phyloP scores from a whole-genome alignment of 768 basidiomycete species.

The Mycena sanguinolenta region DNA sequence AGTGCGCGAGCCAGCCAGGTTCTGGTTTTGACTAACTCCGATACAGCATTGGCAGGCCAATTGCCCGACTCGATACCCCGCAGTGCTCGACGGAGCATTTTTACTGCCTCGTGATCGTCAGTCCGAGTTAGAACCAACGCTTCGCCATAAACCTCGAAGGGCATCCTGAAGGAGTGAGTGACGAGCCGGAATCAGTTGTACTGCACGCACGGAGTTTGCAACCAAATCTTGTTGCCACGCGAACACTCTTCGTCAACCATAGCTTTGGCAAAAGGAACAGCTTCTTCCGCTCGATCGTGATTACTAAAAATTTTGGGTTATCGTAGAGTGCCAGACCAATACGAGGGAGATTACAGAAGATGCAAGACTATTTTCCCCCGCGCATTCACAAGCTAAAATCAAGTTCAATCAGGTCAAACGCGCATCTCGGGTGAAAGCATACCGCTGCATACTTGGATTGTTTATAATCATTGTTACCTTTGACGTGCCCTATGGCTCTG shows the following conservation, averaged over 20 bases:
- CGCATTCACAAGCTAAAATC: constrained; percentile 21
- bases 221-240: constrained; percentile 10
- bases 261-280: constrained; percentile 22
- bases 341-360: constrained; percentile 4
- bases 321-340: background rate
- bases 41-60: background rate
- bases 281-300: constrained; percentile 17
- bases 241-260: constrained; percentile 29
- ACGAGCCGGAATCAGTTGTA: background rate
- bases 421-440: background rate
- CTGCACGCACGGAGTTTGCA: constrained; percentile 22
- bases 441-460: constrained; percentile 7
- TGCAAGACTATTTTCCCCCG: constrained; percentile 13
- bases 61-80: constrained; percentile 14
- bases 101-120: constrained; percentile 12
- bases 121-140: constrained; percentile 5
- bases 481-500: constrained; percentile 37
- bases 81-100: constrained; percentile 23
- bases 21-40: background rate
- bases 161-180: background rate
- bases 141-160: constrained; percentile 25
- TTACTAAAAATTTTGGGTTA: constrained; percentile 3
- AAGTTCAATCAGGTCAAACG: background rate
- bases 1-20: background rate
- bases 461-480: constrained; percentile 8